A percentile compares a stretch with the other conserved stretches of the same genome.
These are phyloP conservation scores for Choanephora cucurbitarum DNA, from an alignment of 371 early-diverging fungal genomes.

Conservation along the genomic window DNA sequence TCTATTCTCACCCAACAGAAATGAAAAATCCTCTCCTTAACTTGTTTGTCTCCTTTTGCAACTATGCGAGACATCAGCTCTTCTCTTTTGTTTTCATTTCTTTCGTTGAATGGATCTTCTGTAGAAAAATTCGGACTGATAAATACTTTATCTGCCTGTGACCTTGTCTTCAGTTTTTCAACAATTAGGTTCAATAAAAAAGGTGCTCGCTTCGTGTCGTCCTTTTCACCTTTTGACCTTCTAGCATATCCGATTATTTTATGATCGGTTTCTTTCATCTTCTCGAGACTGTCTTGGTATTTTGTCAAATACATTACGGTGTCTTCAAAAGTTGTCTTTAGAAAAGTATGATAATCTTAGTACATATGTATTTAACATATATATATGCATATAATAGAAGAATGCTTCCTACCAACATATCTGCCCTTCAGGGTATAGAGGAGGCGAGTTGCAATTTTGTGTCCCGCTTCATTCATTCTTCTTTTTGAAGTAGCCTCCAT, in stretches of 20 bases:
- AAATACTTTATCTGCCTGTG: conserved; percentile 14
- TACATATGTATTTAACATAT: conserved; percentile 11
- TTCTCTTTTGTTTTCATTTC: conserved; percentile 13
- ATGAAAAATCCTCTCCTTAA: conserved; percentile 21
- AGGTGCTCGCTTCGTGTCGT: conserved; percentile 8
- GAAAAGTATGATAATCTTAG: conserved; percentile 15
- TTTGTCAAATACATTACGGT: conserved; percentile 10
- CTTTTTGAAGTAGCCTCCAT: conserved; percentile 18
- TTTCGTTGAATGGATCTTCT: conserved; percentile 14
- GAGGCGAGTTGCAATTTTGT: conserved; percentile 14
- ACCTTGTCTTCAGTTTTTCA: conserved; percentile 17
- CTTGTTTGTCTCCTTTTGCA: conserved; percentile 22
- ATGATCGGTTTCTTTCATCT: conserved; percentile 14
- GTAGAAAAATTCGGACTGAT: conserved; percentile 11
- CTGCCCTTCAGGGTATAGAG: conserved; percentile 11
- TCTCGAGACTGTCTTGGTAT: conserved; percentile 11
- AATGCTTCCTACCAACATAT: conserved; percentile 17
- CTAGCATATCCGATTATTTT: conserved; percentile 11
- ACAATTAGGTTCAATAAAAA: conserved; percentile 13
- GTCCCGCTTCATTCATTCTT: conserved; percentile 20
- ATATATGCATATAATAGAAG: too few relatives aligned
- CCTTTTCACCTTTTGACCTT: conserved; percentile 16
- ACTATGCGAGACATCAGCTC: conserved; percentile 19
- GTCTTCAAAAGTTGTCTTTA: conserved; percentile 10
- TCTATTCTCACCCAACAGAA: conserved; percentile 13